Evolutionary conservation across 108 stramenopile species (phyloP).

Genomic region (Asterionellopsis glacialis): DNA sequence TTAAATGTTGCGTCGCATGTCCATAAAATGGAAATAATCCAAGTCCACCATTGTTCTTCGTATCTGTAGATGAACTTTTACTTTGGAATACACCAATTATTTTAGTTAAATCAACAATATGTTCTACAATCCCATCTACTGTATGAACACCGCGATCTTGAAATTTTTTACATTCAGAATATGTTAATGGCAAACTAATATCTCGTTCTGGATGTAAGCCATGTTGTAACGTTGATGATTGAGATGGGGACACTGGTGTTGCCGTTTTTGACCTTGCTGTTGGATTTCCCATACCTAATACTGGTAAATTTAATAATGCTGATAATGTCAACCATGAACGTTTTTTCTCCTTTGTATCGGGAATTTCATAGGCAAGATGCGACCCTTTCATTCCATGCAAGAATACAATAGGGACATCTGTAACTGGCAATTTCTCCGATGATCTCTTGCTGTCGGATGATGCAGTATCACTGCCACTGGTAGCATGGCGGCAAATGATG

Average conservation of each 20-base stretch:
- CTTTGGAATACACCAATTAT: slow-evolving; percentile 1
- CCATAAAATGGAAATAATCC: slow-evolving; percentile 49
- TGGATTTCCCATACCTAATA: neutral
- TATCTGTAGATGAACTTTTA: no score
- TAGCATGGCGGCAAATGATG: no score
- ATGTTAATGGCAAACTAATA: slow-evolving; percentile 41
- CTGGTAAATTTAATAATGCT: neutral
- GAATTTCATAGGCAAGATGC: slow-evolving; percentile 32
- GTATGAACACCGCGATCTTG: slow-evolving; percentile 34
- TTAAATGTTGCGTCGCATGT: slow-evolving; percentile 26
- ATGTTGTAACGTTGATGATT: slow-evolving; percentile 32
- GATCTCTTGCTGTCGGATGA: no score
- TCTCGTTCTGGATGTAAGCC: slow-evolving; percentile 35
- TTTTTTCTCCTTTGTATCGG: no score
- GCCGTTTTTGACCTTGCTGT: slow-evolving; percentile 22
- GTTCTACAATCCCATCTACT: slow-evolving; percentile 46
- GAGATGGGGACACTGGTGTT: slow-evolving; percentile 29
- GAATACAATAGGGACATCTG: slow-evolving; percentile 40
- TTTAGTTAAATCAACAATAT: slow-evolving; percentile 38
- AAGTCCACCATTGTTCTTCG: slow-evolving; percentile 12
- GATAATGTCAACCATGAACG: neutral
- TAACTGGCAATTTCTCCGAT: no score
- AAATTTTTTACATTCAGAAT: slow-evolving; percentile 17
- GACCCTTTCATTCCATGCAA: slow-evolving; percentile 53
- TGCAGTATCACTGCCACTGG: no score